These are phyloP conservation scores for Nymphaea thermarum DNA, from an alignment of 164 flowering plant species.

Conservation along the genomic window DNA sequence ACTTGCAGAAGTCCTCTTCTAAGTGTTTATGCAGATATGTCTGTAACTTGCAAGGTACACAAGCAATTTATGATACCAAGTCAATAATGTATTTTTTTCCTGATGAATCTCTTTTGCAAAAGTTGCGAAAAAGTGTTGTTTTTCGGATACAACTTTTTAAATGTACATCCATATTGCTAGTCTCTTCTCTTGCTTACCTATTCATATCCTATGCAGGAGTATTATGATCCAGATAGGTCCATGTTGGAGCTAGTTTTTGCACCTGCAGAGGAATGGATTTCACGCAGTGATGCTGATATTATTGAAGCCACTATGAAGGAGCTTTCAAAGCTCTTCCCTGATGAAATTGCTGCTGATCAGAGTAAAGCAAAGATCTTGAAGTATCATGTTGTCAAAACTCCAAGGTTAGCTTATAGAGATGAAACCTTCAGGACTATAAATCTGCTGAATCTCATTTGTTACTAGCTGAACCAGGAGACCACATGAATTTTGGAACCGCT, in stretches of 20 bases:
- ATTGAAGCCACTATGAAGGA: slow-evolving; percentile 95
- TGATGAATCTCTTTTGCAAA: not conserved
- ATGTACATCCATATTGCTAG: not conserved
- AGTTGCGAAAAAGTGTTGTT: not conserved
- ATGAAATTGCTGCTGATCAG: slow-evolving; percentile 88
- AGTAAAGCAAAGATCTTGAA: slow-evolving; percentile 96
- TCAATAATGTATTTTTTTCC: not conserved
- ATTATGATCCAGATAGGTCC: slow-evolving; percentile 76
- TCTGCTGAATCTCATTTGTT: not conserved
- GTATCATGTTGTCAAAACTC: slow-evolving; percentile 91
- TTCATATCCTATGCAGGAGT: slow-evolving; percentile 52
- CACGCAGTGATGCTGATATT: slow-evolving; percentile 76
- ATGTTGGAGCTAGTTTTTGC: slow-evolving; percentile 99
- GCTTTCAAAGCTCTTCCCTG: slow-evolving; percentile 88
- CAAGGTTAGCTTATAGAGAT: slow-evolving; percentile 42
- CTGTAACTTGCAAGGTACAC: slow-evolving; percentile 88
- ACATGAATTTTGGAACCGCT: no score
- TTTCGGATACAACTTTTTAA: no score
- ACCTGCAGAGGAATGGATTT: slow-evolving; percentile 95
- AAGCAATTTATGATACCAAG: not conserved
- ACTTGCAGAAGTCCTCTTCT: slow-evolving; percentile 82
- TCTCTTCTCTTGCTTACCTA: not conserved
- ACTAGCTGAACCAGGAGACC: no score
- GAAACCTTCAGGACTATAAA: not conserved
- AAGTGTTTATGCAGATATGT: slow-evolving; percentile 99